These are phyloP conservation scores for Suhomyces yuchorum DNA, from an alignment of 1,139 yeast genomes.

Conservation along the genomic window DNA sequence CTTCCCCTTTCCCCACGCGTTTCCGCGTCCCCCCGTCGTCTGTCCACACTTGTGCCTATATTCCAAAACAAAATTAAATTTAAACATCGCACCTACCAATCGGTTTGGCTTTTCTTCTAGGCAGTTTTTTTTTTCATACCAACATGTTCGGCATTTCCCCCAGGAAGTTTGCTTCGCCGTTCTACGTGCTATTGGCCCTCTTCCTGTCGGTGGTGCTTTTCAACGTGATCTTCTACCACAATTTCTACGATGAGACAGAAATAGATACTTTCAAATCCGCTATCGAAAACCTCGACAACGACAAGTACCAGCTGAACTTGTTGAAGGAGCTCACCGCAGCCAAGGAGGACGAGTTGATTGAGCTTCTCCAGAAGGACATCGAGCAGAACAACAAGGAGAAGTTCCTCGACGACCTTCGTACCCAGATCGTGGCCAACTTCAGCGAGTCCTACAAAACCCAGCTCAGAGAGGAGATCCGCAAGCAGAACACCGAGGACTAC, in stretches of 20 bases:
- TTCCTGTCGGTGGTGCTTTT: conserved; percentile 15
- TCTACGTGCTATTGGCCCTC: conserved; percentile 13
- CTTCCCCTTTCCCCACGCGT: background rate
- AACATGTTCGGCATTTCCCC: conserved; percentile 9
- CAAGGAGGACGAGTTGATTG: conserved; percentile 22
- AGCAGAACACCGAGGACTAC: conserved; percentile 25
- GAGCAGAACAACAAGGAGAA: conserved; percentile 17
- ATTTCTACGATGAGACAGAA: conserved; percentile 4
- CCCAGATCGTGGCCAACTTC: conserved; percentile 15
- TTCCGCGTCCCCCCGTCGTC: background rate
- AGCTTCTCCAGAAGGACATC: conserved; percentile 19
- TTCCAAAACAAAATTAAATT: background rate
- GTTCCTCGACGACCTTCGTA: conserved; percentile 18
- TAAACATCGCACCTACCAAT: background rate
- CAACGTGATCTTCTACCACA: conserved; percentile 14
- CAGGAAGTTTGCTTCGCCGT: conserved; percentile 17
- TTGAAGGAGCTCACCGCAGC: conserved; percentile 18
- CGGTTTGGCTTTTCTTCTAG: background rate
- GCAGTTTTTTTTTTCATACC: background rate
- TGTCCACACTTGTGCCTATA: background rate
- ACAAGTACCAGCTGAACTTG: conserved; percentile 15
- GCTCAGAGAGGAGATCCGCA: conserved; percentile 20
- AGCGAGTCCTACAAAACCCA: conserved; percentile 20
- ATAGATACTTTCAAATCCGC: conserved; percentile 8
- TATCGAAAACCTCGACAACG: conserved; percentile 13